Conservation (phyloP, 176 grass and related monocot species). For the Raddia guianensis region DNA sequence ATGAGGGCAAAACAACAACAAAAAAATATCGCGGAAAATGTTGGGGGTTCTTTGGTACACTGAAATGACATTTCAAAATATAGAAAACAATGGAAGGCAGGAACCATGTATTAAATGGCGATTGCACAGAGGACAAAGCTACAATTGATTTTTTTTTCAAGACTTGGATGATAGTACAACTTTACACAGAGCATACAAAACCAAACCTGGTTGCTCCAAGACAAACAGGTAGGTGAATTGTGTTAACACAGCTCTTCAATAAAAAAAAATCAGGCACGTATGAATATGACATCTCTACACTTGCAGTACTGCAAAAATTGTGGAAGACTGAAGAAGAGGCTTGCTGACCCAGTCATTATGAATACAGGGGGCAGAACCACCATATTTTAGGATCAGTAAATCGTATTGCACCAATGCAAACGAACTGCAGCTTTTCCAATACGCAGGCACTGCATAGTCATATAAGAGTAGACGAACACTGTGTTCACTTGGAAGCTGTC, state of each 20-base stretch:
- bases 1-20: neutral
- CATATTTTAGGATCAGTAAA: slow-evolving; percentile 42
- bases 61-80: neutral
- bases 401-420: slow-evolving; percentile 25
- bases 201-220: slow-evolving; percentile 43
- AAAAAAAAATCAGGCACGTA: slow-evolving; percentile 32
- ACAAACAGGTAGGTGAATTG: slow-evolving; percentile 45
- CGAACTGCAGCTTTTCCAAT: slow-evolving; percentile 16
- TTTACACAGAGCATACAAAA: slow-evolving; percentile 57
- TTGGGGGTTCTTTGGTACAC: neutral
- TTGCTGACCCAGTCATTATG: slow-evolving; percentile 37
- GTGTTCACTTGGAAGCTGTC: slow-evolving; percentile 18
- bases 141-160: slow-evolving; percentile 21
- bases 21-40: neutral
- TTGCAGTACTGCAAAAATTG: slow-evolving; percentile 36
- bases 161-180: slow-evolving; percentile 38
- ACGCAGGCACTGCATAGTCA: slow-evolving; percentile 28
- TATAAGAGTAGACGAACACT: slow-evolving; percentile 31
- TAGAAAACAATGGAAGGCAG: slow-evolving; percentile 1
- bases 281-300: slow-evolving; percentile 48
- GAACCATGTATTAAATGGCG: neutral
- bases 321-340: slow-evolving; percentile 18
- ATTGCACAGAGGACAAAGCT: slow-evolving; percentile 6
- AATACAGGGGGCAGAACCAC: slow-evolving; percentile 34
- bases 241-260: slow-evolving; percentile 27